A percentile compares a stretch with the other conserved stretches of the same genome.
Conservation (phyloP, 805 yeast species). For the Nakazawaea pomicola region DNA sequence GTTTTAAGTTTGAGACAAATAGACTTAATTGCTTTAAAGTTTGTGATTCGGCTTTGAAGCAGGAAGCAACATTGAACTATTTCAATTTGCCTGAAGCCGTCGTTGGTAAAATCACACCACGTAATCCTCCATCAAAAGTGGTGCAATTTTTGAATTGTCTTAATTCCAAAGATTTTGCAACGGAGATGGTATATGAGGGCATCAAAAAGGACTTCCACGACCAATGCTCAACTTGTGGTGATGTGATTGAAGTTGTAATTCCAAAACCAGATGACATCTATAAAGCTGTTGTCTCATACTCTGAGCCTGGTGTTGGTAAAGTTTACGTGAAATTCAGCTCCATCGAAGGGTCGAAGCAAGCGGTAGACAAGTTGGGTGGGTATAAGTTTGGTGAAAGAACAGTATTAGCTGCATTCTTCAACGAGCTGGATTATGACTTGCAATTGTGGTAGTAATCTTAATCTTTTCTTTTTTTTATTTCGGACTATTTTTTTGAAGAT, state of each 20-base stretch:
- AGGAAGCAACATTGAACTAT: slow-evolving; percentile 5
- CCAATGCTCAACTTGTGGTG: slow-evolving; percentile 48
- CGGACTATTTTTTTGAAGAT: slow-evolving; percentile 7
- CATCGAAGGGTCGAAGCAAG: slow-evolving; percentile 46
- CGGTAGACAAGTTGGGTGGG: slow-evolving; percentile 41
- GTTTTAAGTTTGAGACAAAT: slow-evolving; percentile 29
- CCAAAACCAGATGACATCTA: slow-evolving; percentile 48
- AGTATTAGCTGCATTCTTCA: slow-evolving; percentile 57
- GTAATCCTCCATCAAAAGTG: slow-evolving; percentile 35
- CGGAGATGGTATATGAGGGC: slow-evolving; percentile 41
- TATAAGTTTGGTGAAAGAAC: slow-evolving; percentile 62
- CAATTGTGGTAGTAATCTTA: slow-evolving; percentile 26
- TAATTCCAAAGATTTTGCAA: slow-evolving; percentile 57
- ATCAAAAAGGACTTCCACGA: slow-evolving; percentile 45
- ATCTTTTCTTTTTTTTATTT: no score
- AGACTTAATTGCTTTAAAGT: slow-evolving; percentile 2
- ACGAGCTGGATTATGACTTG: slow-evolving; percentile 53
- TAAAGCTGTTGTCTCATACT: slow-evolving; percentile 31
- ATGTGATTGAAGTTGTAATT: slow-evolving; percentile 47
- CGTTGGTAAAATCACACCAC: slow-evolving; percentile 14
- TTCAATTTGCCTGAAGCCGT: slow-evolving; percentile 16
- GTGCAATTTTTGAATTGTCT: slow-evolving; percentile 64
- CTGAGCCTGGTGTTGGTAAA: slow-evolving; percentile 62
- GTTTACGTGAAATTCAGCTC: slow-evolving; percentile 62
- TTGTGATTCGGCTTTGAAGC: slow-evolving; percentile 7